phyloP scores from a whole-genome alignment of 306 rosid species.

The Hippophae rhamnoides region DNA sequence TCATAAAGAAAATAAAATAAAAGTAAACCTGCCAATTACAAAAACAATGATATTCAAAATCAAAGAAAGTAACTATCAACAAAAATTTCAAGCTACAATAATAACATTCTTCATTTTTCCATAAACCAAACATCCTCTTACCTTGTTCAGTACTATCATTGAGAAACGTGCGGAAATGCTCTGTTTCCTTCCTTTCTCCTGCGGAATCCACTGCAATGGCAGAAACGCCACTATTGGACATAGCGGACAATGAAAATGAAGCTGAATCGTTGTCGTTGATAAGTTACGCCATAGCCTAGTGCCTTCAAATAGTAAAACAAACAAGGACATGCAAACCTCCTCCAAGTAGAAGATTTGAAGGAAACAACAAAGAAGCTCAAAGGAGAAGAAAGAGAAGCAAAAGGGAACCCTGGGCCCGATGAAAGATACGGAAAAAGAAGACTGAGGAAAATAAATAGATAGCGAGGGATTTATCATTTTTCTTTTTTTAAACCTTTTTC shows the following conservation, averaged over 20 bases:
- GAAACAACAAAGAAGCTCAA: constrained; percentile 20
- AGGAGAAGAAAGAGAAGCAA: constrained; percentile 14
- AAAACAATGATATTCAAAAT: neutral
- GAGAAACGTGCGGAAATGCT: constrained; percentile 37
- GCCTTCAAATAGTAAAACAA: constrained; percentile 16
- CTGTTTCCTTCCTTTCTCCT: constrained; percentile 13
- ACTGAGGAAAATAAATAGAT: neutral
- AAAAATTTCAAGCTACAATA: neutral
- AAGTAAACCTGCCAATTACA: neutral
- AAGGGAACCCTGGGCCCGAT: constrained; percentile 24
- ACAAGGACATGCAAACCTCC: constrained; percentile 17
- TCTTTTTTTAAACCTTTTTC: too few species aligned
- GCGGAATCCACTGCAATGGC: constrained; percentile 1
- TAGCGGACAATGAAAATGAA: neutral
- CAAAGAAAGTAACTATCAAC: neutral
- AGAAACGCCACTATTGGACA: constrained; percentile 1
- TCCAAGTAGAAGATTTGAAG: constrained; percentile 16
- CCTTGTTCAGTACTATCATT: constrained; percentile 33
- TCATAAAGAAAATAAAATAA: neutral
- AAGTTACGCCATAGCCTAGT: constrained; percentile 37
- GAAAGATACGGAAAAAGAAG: constrained; percentile 18
- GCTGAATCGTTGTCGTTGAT: constrained; percentile 26
- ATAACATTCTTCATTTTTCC: neutral
- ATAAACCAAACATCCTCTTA: constrained; percentile 7
- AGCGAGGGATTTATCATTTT: too few species aligned